phyloP scores from a whole-genome alignment of 306 rosid species.

The Lathyrus aphaca region DNA sequence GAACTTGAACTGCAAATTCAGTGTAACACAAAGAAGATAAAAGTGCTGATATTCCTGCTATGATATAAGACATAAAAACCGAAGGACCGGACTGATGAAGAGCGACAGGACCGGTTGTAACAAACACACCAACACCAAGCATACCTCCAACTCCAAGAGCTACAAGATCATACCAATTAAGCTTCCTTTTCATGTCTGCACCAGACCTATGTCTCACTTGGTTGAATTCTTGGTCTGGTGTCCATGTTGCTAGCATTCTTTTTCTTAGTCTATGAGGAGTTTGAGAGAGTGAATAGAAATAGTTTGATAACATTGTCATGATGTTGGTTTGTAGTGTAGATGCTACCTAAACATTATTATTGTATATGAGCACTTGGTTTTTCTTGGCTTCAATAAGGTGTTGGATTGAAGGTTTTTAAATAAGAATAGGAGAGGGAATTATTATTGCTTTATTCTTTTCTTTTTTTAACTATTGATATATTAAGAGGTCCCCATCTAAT shows the following conservation, averaged over 20 bases:
- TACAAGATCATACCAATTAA: slow-evolving; percentile 76
- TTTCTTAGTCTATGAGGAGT: slow-evolving; percentile 79
- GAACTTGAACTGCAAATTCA: slow-evolving; percentile 88
- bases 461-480: slow-evolving; percentile 34
- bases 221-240: slow-evolving; percentile 89
- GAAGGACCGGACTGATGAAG: slow-evolving; percentile 70
- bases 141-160: slow-evolving; percentile 95
- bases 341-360: slow-evolving; percentile 43
- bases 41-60: slow-evolving; percentile 89
- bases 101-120: slow-evolving; percentile 86
- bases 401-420: slow-evolving; percentile 58
- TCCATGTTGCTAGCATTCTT: slow-evolving; percentile 94
- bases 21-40: slow-evolving; percentile 90
- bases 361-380: slow-evolving; percentile 5
- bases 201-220: slow-evolving; percentile 90
- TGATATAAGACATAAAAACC: slow-evolving; percentile 78
- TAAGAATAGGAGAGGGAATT: slow-evolving; percentile 51
- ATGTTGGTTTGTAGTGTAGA: slow-evolving; percentile 35
- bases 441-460: slow-evolving; percentile 38
- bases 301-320: slow-evolving; percentile 53
- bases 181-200: slow-evolving; percentile 87
- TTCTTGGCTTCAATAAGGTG: slow-evolving; percentile 46
- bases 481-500: slow-evolving; percentile 26
- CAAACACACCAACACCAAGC: slow-evolving; percentile 96
- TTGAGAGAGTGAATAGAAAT: slow-evolving; percentile 71